Percentiles rank a stretch among this genome's conserved stretches.
Conservation (phyloP, 2,329 filamentous ascomycete species). For the Fusarium neocosmosporiellum region DNA sequence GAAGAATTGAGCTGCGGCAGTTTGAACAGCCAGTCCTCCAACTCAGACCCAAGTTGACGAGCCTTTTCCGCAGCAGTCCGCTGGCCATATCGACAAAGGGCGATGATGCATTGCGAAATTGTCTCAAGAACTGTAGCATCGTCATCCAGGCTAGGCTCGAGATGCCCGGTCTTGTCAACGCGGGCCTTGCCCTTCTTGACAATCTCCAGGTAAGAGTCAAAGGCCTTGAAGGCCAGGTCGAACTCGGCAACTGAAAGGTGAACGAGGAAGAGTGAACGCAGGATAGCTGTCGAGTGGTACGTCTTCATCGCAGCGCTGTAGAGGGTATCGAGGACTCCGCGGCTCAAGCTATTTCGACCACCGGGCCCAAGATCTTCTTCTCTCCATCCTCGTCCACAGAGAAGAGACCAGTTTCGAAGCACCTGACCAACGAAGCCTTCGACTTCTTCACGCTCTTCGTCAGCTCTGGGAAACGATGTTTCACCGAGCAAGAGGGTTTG, state of each 20-base stretch:
- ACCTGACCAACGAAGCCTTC: constrained; percentile 85
- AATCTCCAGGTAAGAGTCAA: constrained; percentile 92
- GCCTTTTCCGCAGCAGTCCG: constrained; percentile 82
- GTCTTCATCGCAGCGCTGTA: constrained; percentile 93
- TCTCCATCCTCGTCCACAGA: constrained; percentile 83
- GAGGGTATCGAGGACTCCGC: constrained; percentile 84
- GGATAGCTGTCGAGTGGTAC: constrained; percentile 91
- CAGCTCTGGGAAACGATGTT: constrained; percentile 85
- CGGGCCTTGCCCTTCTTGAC: constrained; percentile 86
- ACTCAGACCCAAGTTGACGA: constrained; percentile 72
- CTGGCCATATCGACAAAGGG: constrained; percentile 85
- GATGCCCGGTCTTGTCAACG: constrained; percentile 80
- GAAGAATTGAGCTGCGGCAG: constrained; percentile 50
- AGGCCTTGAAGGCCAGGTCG: constrained; percentile 88
- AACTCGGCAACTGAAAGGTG: constrained; percentile 92
- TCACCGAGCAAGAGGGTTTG: constrained; percentile 82
- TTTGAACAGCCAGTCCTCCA: constrained; percentile 81
- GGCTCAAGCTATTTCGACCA: constrained; percentile 79
- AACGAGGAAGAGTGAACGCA: constrained; percentile 87
- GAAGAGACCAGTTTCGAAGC: constrained; percentile 84
- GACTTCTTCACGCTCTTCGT: constrained; percentile 80
- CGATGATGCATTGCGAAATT: constrained; percentile 80
- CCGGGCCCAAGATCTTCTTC: constrained; percentile 85
- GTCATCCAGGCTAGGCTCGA: constrained; percentile 78
- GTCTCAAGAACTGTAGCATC: constrained; percentile 82